Conservation (phyloP, 1,139 yeast genomes). For the Zygosaccharomyces sapae region DNA sequence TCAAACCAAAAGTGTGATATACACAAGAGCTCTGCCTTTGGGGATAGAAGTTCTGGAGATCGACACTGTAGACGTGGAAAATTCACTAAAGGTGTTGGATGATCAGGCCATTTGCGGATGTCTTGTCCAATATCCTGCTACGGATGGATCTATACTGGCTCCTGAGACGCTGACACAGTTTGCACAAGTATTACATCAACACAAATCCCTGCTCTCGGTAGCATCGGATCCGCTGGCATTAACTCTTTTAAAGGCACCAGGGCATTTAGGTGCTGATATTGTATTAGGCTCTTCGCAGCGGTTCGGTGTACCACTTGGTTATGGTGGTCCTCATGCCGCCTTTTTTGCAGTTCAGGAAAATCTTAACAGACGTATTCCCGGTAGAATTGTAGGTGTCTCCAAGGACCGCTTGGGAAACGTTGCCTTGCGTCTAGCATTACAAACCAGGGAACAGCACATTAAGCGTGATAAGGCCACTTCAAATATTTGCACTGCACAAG, state of each 20-base stretch:
- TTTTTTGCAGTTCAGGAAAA: constrained; percentile 80
- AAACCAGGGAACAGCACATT: constrained; percentile 97
- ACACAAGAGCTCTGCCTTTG: constrained; percentile 73
- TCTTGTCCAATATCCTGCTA: constrained; percentile 84
- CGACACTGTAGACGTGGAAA: constrained; percentile 44
- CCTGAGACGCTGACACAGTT: constrained; percentile 48
- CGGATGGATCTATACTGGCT: constrained; percentile 68
- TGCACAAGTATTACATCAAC: constrained; percentile 61
- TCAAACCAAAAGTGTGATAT: constrained; percentile 76
- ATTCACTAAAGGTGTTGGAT: constrained; percentile 12
- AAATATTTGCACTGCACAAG: constrained; percentile 97
- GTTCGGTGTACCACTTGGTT: constrained; percentile 96
- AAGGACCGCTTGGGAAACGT: constrained; percentile 86
- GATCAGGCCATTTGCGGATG: constrained; percentile 60
- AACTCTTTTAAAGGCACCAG: constrained; percentile 79
- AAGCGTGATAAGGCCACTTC: constrained; percentile 97
- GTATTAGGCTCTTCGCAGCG: constrained; percentile 92
- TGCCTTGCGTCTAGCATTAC: constrained; percentile 88
- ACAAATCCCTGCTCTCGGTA: constrained; percentile 73
- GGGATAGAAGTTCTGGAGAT: constrained; percentile 59
- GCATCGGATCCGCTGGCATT: constrained; percentile 90
- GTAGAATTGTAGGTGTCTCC: constrained; percentile 89
- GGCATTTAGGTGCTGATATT: constrained; percentile 84
- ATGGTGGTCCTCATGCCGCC: constrained; percentile 99
- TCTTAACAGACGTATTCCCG: constrained; percentile 90